Percentiles rank a stretch among this genome's conserved stretches.
Evolutionary conservation across 164 flowering plant species (phyloP).

Genomic region (Vitis cinerea): DNA sequence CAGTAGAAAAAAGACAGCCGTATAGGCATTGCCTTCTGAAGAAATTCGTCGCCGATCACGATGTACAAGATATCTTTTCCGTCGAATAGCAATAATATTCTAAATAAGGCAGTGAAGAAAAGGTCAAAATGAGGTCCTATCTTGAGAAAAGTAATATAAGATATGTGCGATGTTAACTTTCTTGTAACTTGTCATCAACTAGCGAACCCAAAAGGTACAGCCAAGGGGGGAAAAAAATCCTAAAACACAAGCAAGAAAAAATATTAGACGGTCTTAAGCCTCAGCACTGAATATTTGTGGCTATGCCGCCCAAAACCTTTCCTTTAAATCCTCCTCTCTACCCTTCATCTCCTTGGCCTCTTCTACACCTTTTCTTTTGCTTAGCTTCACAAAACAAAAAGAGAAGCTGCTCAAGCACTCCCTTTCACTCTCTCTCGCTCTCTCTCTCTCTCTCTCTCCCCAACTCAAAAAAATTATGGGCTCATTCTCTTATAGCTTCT

Average conservation of each 20-base stretch:
- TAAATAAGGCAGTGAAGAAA: not conserved
- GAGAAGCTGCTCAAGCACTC: not conserved
- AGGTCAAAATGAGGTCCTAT: conserved; percentile 16
- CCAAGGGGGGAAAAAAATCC: no score
- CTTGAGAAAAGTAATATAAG: conserved; percentile 1
- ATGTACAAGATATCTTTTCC: no score
- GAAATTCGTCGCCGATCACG: not conserved
- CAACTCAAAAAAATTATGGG: conserved; percentile 24
- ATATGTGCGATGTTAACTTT: conserved; percentile 1
- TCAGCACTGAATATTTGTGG: conserved; percentile 32
- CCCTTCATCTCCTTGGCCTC: conserved; percentile 34
- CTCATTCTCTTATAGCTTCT: conserved; percentile 22
- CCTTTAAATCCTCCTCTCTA: conserved; percentile 53
- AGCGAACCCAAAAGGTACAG: conserved; percentile 6
- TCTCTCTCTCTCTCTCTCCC: conserved; percentile 5
- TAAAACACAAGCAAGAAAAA: conserved; percentile 1
- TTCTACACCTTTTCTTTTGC: conserved; percentile 29
- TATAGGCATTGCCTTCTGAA: not conserved
- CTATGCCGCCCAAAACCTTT: conserved; percentile 38
- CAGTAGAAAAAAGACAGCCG: not conserved
- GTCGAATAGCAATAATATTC: not conserved
- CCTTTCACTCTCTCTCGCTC: conserved; percentile 13
- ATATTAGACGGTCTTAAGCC: conserved; percentile 34
- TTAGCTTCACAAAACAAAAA: conserved; percentile 23
- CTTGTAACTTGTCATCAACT: conserved; percentile 13